These are phyloP conservation scores for Auriscalpium vulgare DNA, from an alignment of 768 basidiomycete genomes.

Conservation along the genomic window DNA sequence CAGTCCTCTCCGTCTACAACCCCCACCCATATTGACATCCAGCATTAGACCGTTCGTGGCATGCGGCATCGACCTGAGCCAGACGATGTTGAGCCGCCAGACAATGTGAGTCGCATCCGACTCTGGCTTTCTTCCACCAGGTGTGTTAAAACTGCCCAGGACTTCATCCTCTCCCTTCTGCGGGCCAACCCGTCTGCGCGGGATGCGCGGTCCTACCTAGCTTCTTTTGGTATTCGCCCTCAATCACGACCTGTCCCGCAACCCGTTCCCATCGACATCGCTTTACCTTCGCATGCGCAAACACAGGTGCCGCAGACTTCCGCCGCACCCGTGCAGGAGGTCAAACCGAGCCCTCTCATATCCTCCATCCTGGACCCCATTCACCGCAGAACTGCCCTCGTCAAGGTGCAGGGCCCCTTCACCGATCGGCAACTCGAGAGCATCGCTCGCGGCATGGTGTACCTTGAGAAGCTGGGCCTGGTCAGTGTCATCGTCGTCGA, in stretches of 20 bases:
- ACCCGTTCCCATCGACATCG: constrained; percentile 18
- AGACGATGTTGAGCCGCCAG: constrained; percentile 1
- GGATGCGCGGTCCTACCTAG: constrained; percentile 86
- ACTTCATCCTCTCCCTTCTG: constrained; percentile 93
- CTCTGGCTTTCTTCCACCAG: neutral
- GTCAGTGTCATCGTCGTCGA: constrained; percentile 95
- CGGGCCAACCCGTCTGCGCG: constrained; percentile 86
- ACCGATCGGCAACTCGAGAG: constrained; percentile 89
- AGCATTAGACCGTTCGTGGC: constrained; percentile 7
- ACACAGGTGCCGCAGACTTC: constrained; percentile 23
- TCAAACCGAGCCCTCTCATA: constrained; percentile 44
- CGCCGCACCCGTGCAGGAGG: constrained; percentile 21
- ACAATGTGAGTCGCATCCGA: neutral
- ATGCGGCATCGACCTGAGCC: constrained; percentile 5
- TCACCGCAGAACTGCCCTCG: constrained; percentile 80
- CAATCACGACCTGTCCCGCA: constrained; percentile 18
- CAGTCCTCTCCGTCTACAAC: constrained; percentile 17
- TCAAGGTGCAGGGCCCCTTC: constrained; percentile 96
- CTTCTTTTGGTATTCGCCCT: constrained; percentile 76
- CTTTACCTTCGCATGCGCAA: constrained; percentile 17
- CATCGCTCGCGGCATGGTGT: constrained; percentile 87
- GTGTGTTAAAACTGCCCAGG: constrained; percentile 39
- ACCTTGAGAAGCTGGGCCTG: constrained; percentile 91
- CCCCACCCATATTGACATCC: neutral
- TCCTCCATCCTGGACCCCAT: constrained; percentile 81